Evolutionary conservation across 2,329 filamentous ascomycete genomes (phyloP).

Genomic region (Ceratocystis colombiana): DNA sequence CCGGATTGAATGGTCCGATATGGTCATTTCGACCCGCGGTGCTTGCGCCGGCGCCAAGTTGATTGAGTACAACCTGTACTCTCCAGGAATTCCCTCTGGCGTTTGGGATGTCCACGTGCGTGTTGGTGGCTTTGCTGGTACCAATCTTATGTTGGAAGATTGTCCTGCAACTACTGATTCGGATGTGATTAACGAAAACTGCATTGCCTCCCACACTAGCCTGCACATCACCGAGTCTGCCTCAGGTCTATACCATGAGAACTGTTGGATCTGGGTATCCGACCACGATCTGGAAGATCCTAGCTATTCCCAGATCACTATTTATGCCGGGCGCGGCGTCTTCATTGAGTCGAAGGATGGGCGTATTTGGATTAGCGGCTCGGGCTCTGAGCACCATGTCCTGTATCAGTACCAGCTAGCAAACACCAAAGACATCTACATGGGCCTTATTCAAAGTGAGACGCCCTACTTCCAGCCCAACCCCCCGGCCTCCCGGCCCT

Average conservation of each 20-base stretch:
- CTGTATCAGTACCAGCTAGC: conserved; percentile 61
- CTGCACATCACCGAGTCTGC: conserved; percentile 36
- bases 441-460: conserved; percentile 58
- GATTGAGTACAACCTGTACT: conserved; percentile 62
- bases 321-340: conserved; percentile 45
- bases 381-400: conserved; percentile 54
- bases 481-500: conserved; percentile 49
- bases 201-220: conserved; percentile 38
- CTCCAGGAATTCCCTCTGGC: conserved; percentile 38
- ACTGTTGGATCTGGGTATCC: conserved; percentile 40
- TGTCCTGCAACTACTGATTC: conserved; percentile 47
- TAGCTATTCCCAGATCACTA: conserved; percentile 40
- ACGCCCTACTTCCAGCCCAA: conserved; percentile 62
- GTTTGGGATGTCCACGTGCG: conserved; percentile 72
- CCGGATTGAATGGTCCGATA: conserved; percentile 59
- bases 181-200: conserved; percentile 30
- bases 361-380: conserved; percentile 52
- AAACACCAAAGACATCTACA: conserved; percentile 50
- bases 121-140: conserved; percentile 62
- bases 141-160: conserved; percentile 54
- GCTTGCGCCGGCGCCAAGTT: conserved; percentile 57
- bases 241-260: conserved; percentile 36
- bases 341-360: conserved; percentile 35
- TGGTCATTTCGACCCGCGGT: conserved; percentile 60
- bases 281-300: conserved; percentile 48